Evolutionary conservation across 1,284 basidiomycete genomes (phyloP), one percentile per base, ranked within the genome.

Genomic region (Phellinidium pouzarii): DNA sequence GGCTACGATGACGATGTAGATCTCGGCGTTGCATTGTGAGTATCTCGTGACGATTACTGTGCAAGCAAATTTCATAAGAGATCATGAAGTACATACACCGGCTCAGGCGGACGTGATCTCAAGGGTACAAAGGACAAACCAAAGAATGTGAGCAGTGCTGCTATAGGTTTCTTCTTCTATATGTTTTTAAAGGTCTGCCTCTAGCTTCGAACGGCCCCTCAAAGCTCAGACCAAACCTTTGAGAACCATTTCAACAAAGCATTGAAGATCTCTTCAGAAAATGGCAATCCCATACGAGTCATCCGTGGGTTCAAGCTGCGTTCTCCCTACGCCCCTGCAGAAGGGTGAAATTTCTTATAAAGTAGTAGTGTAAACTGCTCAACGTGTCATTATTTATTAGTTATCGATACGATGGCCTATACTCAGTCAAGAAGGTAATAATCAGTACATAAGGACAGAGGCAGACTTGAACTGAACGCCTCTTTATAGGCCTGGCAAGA

Each of bases 1-100:
- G 87, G 87, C 1, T 93, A 92, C 59, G 85, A 88, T 37, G 90
- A 92, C 54, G 90, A 92, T 59, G 76, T 91, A 19, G 90, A 92
- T 59, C 64, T 82, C 2, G 90, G 90, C 48, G 80, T 89, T 54
- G 83, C 74, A 3, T 91, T 92, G 83, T 91, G 65, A 65, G 88
- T 79, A 19, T 12, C 55, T 19, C 37, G 20, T 23, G 19, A 7
- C 22, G 51, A 9, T 29, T 26, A 19, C 55, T 34, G 27, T 25
- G 20, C 26, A 29, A 5, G 22, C 25, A 14, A 42, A 37, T 53
- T 19, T 20, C 3, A 5, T 9, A 20, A 14, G 27, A 29, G 27
- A 42, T 55, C 6, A 31, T n/a, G 38, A 27, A 89, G 85, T 59
- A 88, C 83, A 0, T 89, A 82, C 58, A 90, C 86, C 1, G 87